Conservation (phyloP, 2,329 filamentous ascomycete genomes). For the Passalora sequoiae region DNA sequence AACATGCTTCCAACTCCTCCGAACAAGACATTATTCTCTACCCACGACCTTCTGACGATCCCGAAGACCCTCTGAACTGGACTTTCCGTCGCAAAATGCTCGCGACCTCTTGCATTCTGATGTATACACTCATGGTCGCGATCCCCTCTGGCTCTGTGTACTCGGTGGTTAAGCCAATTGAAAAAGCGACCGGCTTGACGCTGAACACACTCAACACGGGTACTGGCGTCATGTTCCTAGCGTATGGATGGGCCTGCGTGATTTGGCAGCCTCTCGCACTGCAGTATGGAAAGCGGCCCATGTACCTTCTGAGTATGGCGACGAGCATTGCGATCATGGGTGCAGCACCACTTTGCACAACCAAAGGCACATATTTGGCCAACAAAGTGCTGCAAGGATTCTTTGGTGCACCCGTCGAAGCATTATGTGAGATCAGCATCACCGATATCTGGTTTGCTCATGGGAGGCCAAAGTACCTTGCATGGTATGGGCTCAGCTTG, state of each 20-base stretch:
- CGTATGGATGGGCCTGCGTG: conserved; percentile 47
- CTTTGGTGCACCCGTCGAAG: conserved; percentile 47
- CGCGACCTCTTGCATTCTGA: conserved; percentile 36
- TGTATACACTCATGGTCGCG: conserved; percentile 47
- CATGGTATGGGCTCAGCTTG: conserved; percentile 28
- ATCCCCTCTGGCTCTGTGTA: conserved; percentile 47
- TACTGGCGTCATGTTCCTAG: conserved; percentile 49
- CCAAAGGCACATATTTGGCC: conserved; percentile 44
- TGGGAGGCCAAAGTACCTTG: conserved; percentile 30
- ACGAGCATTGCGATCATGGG: conserved; percentile 39
- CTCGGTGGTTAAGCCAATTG: conserved; percentile 46
- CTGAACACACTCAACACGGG: conserved; percentile 44
- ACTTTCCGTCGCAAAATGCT: conserved; percentile 39
- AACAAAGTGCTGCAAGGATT: conserved; percentile 47
- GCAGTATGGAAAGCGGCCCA: conserved; percentile 46
- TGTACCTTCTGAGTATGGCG: conserved; percentile 43
- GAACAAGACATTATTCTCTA: conserved; percentile 38
- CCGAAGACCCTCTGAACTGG: conserved; percentile 47
- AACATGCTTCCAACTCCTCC: conserved; percentile 33
- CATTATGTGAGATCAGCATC: conserved; percentile 37
- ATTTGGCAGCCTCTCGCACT: conserved; percentile 51
- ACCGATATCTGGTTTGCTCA: conserved; percentile 28
- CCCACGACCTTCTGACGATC: conserved; percentile 40
- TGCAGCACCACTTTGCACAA: conserved; percentile 42
- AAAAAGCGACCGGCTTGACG: conserved; percentile 43